Conservation (phyloP, 208 protist species). For the Leishmania martiniquensis region DNA sequence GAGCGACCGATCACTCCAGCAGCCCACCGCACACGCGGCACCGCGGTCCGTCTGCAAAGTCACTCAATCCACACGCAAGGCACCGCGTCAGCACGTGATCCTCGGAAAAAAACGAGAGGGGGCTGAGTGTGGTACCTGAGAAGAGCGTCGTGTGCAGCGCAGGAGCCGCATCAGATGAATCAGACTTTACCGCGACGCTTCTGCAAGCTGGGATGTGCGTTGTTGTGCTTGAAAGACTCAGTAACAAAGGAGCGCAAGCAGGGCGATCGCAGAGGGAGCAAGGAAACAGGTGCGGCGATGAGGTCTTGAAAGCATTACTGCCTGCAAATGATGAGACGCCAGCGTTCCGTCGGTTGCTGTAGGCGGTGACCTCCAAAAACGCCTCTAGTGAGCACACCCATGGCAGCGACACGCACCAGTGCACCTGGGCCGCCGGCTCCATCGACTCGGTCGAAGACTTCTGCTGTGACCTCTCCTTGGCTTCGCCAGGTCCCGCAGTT, state of each 20-base stretch:
- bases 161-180: not conserved
- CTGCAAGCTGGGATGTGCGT: constrained; percentile 12
- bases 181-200: not conserved
- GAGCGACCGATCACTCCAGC: constrained; percentile 36
- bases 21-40: constrained; percentile 83
- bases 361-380: constrained; percentile 31
- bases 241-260: constrained; percentile 12
- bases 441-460: not conserved
- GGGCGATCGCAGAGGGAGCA: constrained; percentile 66
- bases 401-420: constrained; percentile 34
- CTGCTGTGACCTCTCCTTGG: not conserved
- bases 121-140: constrained; percentile 72
- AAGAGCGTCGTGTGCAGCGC: constrained; percentile 71
- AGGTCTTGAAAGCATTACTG: not conserved
- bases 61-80: constrained; percentile 54
- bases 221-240: constrained; percentile 36
- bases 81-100: constrained; percentile 68
- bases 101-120: constrained; percentile 62
- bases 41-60: constrained; percentile 59
- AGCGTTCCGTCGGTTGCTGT: not conserved
- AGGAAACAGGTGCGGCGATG: constrained; percentile 28
- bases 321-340: not conserved
- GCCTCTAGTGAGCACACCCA: constrained; percentile 33
- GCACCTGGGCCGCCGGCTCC: constrained; percentile 15
- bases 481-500: no score